These are phyloP conservation scores for Leptodermis oblonga DNA, from an alignment of 257 asterid genomes.

Conservation along the genomic window DNA sequence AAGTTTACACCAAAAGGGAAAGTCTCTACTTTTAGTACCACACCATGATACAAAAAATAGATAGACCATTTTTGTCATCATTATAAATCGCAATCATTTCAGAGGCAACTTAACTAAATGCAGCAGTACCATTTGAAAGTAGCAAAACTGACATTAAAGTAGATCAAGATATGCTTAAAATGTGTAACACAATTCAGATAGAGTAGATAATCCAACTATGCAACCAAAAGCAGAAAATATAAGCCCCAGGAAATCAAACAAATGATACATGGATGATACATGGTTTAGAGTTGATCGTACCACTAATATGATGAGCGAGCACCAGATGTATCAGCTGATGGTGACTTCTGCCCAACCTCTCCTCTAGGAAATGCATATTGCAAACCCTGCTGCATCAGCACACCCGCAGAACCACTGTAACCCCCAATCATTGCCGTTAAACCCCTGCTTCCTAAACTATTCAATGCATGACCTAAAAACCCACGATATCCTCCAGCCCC, in stretches of 20 bases:
- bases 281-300: constrained; percentile 28
- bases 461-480: constrained; percentile 17
- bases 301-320: constrained; percentile 35
- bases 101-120: neutral
- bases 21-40: neutral
- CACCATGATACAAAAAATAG: neutral
- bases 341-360: constrained; percentile 39
- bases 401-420: constrained; percentile 21
- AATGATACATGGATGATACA: neutral
- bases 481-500: constrained; percentile 25
- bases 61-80: neutral
- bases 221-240: neutral
- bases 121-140: neutral
- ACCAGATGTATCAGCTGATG: constrained; percentile 24
- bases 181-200: neutral
- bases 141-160: neutral
- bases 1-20: neutral
- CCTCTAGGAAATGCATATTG: constrained; percentile 46
- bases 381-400: constrained; percentile 29
- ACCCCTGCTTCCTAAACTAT: constrained; percentile 29
- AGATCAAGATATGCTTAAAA: neutral
- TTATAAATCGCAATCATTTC: neutral
- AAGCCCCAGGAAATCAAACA: neutral
- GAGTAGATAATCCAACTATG: neutral
- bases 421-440: constrained; percentile 25